Base-by-base conservation (phyloP, 2,329 filamentous ascomycete genomes). In the Colletotrichum horii region DNA sequence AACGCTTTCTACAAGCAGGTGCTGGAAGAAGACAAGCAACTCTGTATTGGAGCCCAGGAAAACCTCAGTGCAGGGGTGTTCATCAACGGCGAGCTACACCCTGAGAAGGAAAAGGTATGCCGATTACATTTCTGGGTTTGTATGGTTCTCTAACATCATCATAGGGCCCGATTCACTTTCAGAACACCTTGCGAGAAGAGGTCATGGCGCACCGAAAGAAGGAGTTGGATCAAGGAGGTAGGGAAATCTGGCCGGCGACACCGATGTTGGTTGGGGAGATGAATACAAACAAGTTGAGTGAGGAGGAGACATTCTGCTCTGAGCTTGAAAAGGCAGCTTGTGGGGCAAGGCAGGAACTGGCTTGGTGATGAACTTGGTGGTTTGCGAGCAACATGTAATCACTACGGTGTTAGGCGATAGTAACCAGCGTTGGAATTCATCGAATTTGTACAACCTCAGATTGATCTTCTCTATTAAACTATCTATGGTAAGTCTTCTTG, bases 51-150 rank as follows among this genome's bases (percentile, higher is more conserved):
- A 1, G 86, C 88, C 2, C 88, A 90, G 77, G 82, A 84, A 74
- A 91, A 90, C 80, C 82, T 90, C 76, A 87, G 88, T 73, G 83
- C 85, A 1, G 88, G 88, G 3, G 84, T 89, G 24, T 90, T 88
- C 75, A 80, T 89, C 79, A 89, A 87, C 77, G 89, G 89, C 71
- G 86, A 89, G 78, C 81, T 89, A 72, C 89, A 90, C 77, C 88
- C 89, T 1, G 89, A 90, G 79, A 87, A 88, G 77, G 84, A 92
- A 80, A 89, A 89, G 61, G 72, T 66, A 55, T 8, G 24, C 11
- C 9, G 19, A 64, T 16, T 28, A 4, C 0, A 8, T 19, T 14
- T 12, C 16, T 6, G 0, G 0, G 3, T 1, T 2, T 43, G 14
- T 38, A 14, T 32, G 8, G 9, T 30, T n/a, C 6, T 36, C 61